Conservation (phyloP, 768 basidiomycete genomes). For the Kwoniella dendrophila region DNA sequence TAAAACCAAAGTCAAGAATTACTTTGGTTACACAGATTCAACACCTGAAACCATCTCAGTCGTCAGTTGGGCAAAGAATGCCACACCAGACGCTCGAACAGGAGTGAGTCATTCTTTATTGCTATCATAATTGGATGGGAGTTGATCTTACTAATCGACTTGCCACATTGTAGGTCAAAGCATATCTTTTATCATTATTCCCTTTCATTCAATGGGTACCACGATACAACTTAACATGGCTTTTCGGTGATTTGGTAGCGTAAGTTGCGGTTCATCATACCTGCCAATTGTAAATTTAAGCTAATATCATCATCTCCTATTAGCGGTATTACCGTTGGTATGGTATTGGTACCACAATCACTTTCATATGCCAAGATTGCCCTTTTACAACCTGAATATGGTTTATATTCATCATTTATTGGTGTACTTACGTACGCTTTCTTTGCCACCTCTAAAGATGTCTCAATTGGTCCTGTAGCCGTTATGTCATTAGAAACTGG, state of each 20-base stretch:
- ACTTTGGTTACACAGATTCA: conserved; percentile 21
- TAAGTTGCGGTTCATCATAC: conserved; percentile 29
- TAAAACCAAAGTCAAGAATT: conserved; percentile 19
- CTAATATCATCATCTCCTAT: background rate
- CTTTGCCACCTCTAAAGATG: conserved; percentile 97
- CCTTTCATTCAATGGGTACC: conserved; percentile 83
- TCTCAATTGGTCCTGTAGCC: conserved; percentile 98
- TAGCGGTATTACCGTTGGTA: conserved; percentile 82
- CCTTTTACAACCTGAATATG: conserved; percentile 80
- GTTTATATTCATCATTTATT: conserved; percentile 90
- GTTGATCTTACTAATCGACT: background rate
- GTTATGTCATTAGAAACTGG: conserved; percentile 90
- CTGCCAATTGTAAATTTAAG: background rate
- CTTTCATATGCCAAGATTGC: conserved; percentile 77
- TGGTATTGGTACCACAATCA: conserved; percentile 91
- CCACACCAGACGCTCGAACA: conserved; percentile 9
- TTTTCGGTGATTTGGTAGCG: conserved; percentile 82
- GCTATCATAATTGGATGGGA: background rate
- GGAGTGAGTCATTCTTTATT: conserved; percentile 10
- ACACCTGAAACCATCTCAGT: conserved; percentile 27
- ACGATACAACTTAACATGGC: conserved; percentile 75
- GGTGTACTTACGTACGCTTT: conserved; percentile 58
- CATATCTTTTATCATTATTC: conserved; percentile 75
- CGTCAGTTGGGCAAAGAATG: conserved; percentile 14
- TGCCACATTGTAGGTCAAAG: conserved; percentile 59